Percentiles rank a stretch among this genome's conserved stretches.
Conservation (phyloP, 2,329 filamentous ascomycete genomes). For the Lasiodiplodia theobromae region DNA sequence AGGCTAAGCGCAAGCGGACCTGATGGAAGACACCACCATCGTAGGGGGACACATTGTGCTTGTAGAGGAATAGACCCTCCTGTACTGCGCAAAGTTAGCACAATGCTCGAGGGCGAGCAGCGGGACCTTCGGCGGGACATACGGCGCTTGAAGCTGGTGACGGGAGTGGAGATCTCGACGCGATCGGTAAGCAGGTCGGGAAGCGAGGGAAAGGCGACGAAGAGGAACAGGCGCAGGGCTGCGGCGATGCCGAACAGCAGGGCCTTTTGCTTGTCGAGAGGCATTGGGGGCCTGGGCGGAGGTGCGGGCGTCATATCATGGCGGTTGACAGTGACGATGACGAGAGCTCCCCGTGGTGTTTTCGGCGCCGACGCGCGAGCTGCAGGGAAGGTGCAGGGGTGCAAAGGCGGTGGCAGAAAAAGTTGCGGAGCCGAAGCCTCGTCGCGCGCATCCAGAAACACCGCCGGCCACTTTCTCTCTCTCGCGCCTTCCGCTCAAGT, state of each 20-base stretch:
- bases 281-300: constrained; percentile 50
- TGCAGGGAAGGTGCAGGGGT: constrained; percentile 11
- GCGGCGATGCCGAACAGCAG: constrained; percentile 79
- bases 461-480: not conserved
- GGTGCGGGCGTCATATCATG: constrained; percentile 22
- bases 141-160: constrained; percentile 98
- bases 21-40: constrained; percentile 86
- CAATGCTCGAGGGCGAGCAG: not conserved
- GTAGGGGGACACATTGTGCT: constrained; percentile 95
- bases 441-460: constrained; percentile 4
- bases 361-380: constrained; percentile 4
- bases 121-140: constrained; percentile 47
- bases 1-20: constrained; percentile 46
- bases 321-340: not conserved
- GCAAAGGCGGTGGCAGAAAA: constrained; percentile 26
- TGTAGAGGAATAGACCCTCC: constrained; percentile 95
- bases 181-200: constrained; percentile 86
- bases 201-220: constrained; percentile 80
- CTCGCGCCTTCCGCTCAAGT: not conserved
- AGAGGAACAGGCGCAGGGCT: constrained; percentile 79
- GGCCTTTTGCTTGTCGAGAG: constrained; percentile 64
- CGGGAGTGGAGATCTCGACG: constrained; percentile 95
- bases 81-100: constrained; percentile 67
- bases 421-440: constrained; percentile 13
- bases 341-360: constrained; percentile 26